These are phyloP conservation scores for Myriosclerotinia duriaeana DNA, from an alignment of 2,329 filamentous ascomycete species.

Conservation along the genomic window DNA sequence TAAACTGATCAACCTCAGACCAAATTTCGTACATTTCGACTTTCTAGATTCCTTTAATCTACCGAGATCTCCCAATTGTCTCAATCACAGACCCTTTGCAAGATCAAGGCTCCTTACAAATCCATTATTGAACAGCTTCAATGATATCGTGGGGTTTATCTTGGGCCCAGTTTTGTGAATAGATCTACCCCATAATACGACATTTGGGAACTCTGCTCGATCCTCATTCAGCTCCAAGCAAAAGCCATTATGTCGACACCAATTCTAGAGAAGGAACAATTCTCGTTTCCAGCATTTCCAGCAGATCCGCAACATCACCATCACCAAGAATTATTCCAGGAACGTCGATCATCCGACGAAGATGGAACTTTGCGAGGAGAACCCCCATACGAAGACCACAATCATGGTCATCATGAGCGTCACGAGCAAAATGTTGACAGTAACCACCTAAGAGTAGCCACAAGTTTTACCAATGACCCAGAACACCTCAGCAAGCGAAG, in stretches of 20 bases:
- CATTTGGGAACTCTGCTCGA: neutral
- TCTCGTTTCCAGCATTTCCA: slow-evolving; percentile 39
- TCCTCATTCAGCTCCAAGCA: neutral
- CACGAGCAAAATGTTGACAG: slow-evolving; percentile 33
- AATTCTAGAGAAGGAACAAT: slow-evolving; percentile 37
- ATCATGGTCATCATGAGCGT: slow-evolving; percentile 25
- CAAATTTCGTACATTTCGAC: neutral
- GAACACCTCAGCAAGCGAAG: slow-evolving; percentile 32
- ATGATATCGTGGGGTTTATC: slow-evolving; percentile 20
- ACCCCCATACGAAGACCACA: neutral
- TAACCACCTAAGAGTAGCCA: slow-evolving; percentile 51
- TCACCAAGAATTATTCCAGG: slow-evolving; percentile 18
- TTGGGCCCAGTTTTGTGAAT: slow-evolving; percentile 14
- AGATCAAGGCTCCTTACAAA: neutral
- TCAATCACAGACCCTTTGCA: neutral
- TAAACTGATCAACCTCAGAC: neutral
- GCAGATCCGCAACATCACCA: slow-evolving; percentile 24
- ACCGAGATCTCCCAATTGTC: neutral
- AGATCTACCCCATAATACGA: slow-evolving; percentile 13
- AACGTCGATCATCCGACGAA: slow-evolving; percentile 38
- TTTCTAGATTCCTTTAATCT: neutral
- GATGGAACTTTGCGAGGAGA: slow-evolving; percentile 39
- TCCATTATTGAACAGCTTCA: neutral
- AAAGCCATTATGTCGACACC: slow-evolving; percentile 36
- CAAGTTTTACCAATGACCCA: slow-evolving; percentile 43